Base-by-base conservation (phyloP, 495 filamentous ascomycete species). In the Neurospora cerealis region DNA sequence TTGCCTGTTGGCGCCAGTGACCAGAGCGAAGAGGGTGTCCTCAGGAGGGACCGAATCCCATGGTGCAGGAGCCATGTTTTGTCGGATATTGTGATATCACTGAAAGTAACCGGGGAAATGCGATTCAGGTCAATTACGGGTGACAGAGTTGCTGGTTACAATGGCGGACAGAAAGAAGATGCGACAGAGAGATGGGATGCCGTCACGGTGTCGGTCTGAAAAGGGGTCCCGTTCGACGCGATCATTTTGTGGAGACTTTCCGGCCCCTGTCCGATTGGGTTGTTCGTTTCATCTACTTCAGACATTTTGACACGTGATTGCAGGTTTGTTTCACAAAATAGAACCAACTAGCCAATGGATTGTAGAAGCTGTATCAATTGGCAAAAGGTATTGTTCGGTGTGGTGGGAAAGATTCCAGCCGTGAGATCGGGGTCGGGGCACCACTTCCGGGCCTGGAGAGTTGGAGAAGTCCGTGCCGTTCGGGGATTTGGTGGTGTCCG, bases 1-100 rank as follows among this genome's bases (percentile, higher is more conserved):
- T 71, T 84, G 92, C 91, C 91, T 92, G 78, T 93, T 93, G n/a
- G 90, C 90, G 34, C 92, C 92, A 0, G 92, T 94, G 8, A 94
- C 82, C 70, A 94, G 81, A 28, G 89, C 88, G 73, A 87, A 87
- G 66, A 79, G 75, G 40, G 83, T 84, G 48, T 86, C 81, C 71
- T 87, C 79, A 72, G 79, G 79, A 11, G 83, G 82, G 40, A 86
- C 81, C 7, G 73, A 76, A 71, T 86, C 85, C 87, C 87, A 89
- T 15, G 87, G 87, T 72, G 87, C 83, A 42, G 81, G 78, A 37
- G 80, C 76, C 84, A 86, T 85, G 7, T 71, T 69, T 46, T 4
- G 42, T 48, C 44, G 44, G 32, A 37, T 24, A 48, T 11, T 21
- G n/a, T 48, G 9, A 32, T 37, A 2, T 28, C 0, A 17, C n/a